Percentiles rank a stretch among this genome's conserved stretches.
Conservation (phyloP, 2,329 filamentous ascomycete species). For the Phyllosticta citriasiana region DNA sequence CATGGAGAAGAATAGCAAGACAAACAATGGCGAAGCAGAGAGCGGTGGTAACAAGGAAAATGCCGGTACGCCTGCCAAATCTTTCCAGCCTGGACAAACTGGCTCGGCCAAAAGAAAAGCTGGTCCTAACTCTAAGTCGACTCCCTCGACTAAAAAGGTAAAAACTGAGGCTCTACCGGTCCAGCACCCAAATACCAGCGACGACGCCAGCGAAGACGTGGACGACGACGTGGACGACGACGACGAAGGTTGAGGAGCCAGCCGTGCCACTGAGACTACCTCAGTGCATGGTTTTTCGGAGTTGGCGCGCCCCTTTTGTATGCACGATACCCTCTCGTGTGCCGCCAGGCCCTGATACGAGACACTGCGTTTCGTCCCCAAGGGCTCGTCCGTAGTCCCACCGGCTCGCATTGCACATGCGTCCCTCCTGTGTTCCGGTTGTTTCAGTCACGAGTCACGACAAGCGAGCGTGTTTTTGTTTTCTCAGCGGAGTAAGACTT, state of each 20-base stretch:
- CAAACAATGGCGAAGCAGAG: constrained; percentile 19
- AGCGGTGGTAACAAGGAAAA: constrained; percentile 32
- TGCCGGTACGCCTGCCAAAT: constrained; percentile 13
- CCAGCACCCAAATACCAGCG: constrained; percentile 36
- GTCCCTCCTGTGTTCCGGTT: constrained; percentile 3
- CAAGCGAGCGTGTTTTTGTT: constrained; percentile 10
- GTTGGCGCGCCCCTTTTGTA: background rate
- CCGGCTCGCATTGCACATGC: background rate
- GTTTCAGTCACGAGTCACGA: constrained; percentile 10
- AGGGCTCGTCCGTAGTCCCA: background rate
- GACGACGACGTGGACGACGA: constrained; percentile 13
- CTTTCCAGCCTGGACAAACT: constrained; percentile 5
- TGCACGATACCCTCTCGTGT: background rate
- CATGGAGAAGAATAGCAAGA: constrained; percentile 59
- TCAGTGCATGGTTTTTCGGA: background rate
- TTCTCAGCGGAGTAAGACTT: background rate
- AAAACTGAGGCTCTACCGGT: constrained; percentile 31
- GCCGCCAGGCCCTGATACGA: background rate
- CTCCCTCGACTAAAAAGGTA: constrained; percentile 37
- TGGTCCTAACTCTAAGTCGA: constrained; percentile 8
- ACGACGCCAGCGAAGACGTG: constrained; percentile 43
- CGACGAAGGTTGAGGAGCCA: constrained; percentile 8
- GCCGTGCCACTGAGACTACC: background rate
- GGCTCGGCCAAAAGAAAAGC: constrained; percentile 11
- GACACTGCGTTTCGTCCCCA: background rate